Evolutionary conservation across 768 basidiomycete genomes (phyloP), one percentile per base, ranked within the genome.

Genomic region (Boletus rex-veris): DNA sequence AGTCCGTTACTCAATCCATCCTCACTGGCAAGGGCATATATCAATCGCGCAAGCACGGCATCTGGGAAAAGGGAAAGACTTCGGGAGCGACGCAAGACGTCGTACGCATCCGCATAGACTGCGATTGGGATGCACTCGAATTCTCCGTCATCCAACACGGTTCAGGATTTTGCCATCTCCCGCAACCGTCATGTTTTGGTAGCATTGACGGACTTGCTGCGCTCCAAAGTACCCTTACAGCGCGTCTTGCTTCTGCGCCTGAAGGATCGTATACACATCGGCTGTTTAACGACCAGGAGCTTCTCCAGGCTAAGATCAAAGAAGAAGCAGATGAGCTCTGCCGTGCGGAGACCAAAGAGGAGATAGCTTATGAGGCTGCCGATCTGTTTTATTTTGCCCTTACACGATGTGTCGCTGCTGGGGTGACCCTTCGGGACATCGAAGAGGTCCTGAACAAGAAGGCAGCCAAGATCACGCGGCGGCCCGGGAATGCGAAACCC

Each of bases 291-390:
- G 91, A 98, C 66, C 74, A 86, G 5, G 80, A 78, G 43, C 78
- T 99, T n/a, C 75, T 98, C 42, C 81, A 78, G 43, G 87, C 93
- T 48, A 99, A 99, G 77, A 93, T 99, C 59, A 92, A 90, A 85
- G 97, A 99, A 71, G 97, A 99, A 69, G 97, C 97, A 0, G 91
- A 96, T 62, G 97, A 99, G 70, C 80, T 99, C n/a, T 96, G 93
- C 67, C 78, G 78, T 16, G 92, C 92, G 21, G 75, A 83, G 60
- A 82, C 83, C 2, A 82, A 81, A 64, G 84, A 89, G 45, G 91
- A 98, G 30, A 75, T 97, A 15, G 90, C 94, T 2, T 96, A 95
- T 57, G 97, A 99, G 71, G 91, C 94, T 7, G 96, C 95, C 1
- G 97, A 99, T 73, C 76, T 99, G 21, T 64, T 96, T 39, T 99